Evolutionary conservation across 306 rosid genomes (phyloP).

Genomic region (Prunus mongolica): DNA sequence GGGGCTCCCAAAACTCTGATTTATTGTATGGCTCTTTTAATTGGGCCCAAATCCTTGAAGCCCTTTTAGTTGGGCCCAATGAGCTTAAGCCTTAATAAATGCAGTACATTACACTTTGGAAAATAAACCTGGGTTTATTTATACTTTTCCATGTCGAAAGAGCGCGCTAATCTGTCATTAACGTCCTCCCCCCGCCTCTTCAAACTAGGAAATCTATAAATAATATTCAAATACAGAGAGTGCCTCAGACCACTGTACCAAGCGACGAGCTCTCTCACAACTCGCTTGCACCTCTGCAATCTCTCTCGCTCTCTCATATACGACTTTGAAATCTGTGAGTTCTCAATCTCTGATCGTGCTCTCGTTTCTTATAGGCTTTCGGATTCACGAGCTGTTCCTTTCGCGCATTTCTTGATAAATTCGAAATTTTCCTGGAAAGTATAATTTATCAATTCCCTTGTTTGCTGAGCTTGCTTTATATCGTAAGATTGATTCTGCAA

Average conservation of each 20-base stretch:
- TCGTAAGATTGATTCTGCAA: neutral
- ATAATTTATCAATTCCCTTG: slow-evolving; percentile 8
- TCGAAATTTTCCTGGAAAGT: neutral
- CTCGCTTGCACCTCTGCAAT: neutral
- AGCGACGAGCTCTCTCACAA: neutral
- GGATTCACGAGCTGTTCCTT: neutral
- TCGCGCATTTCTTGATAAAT: neutral
- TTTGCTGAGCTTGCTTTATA: neutral
- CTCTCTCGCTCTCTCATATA: slow-evolving; percentile 3
- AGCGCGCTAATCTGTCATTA: neutral
- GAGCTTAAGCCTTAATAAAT: too few relatives aligned
- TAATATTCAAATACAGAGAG: neutral
- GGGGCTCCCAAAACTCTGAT: too few relatives aligned
- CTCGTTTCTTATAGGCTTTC: neutral
- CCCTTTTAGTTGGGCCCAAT: neutral
- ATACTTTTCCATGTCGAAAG: neutral
- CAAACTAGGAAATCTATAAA: neutral
- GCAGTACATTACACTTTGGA: too few relatives aligned
- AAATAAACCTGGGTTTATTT: neutral
- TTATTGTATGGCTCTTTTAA: neutral
- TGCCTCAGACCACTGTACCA: neutral
- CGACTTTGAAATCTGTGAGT: slow-evolving; percentile 1
- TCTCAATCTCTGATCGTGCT: neutral
- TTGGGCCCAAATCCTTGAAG: neutral
- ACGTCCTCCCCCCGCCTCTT: neutral